Evolutionary conservation across 768 basidiomycete genomes (phyloP).

Genomic region (Calocera cornea): DNA sequence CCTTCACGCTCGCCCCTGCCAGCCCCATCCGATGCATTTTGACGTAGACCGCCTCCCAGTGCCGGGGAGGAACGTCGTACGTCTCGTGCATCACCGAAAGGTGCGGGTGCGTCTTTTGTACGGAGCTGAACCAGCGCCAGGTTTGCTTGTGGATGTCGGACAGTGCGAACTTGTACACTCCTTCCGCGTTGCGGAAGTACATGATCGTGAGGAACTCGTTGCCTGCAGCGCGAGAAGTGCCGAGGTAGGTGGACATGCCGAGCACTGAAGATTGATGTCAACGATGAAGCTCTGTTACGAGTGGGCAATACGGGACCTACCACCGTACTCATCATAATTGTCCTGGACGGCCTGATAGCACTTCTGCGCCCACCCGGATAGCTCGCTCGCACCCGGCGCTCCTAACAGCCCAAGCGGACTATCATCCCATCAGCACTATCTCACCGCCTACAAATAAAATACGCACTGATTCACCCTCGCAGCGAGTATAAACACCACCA

Average conservation of each 20-base stretch:
- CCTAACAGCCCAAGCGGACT: background rate
- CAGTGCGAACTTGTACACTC: background rate
- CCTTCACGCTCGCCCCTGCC: background rate
- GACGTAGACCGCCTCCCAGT: background rate
- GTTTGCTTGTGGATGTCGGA: background rate
- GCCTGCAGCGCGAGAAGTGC: background rate
- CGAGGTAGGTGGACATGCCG: background rate
- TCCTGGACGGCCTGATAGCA: background rate
- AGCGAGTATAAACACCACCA: background rate
- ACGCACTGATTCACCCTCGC: background rate
- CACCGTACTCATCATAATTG: background rate
- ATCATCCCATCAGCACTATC: background rate
- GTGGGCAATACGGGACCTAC: background rate
- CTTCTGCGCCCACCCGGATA: background rate
- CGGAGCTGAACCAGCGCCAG: background rate
- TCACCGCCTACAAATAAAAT: background rate
- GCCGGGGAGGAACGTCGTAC: background rate
- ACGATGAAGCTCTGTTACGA: background rate
- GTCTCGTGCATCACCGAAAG: background rate
- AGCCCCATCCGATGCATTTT: background rate
- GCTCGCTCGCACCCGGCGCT: background rate
- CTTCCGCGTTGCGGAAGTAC: background rate
- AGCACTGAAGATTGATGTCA: background rate
- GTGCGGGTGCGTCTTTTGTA: background rate
- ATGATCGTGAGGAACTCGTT: background rate